Percentiles rank a stretch among this genome's conserved stretches.
Conservation (phyloP, 768 basidiomycete genomes). For the Pleurotus tuber-regium region DNA sequence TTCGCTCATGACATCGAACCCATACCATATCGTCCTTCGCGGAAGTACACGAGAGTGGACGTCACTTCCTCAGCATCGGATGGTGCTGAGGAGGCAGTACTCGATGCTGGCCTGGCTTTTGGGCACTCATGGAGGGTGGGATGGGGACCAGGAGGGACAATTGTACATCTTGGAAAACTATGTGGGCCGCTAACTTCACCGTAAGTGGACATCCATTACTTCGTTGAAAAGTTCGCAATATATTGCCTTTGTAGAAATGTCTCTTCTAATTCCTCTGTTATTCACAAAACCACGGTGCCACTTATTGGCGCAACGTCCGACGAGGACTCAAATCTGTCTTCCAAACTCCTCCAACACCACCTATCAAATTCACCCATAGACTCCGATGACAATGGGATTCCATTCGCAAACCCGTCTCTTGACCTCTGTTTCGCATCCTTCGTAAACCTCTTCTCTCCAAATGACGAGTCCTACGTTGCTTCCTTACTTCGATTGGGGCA, state of each 20-base stretch:
- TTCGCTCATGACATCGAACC: slow-evolving; percentile 75
- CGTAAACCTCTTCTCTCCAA: slow-evolving; percentile 62
- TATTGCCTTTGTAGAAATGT: background rate
- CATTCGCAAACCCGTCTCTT: slow-evolving; percentile 62
- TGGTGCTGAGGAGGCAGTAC: slow-evolving; percentile 60
- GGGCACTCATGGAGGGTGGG: slow-evolving; percentile 88
- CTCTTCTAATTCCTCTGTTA: slow-evolving; percentile 60
- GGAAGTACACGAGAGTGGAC: slow-evolving; percentile 78
- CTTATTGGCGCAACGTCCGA: slow-evolving; percentile 30
- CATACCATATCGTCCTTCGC: slow-evolving; percentile 65
- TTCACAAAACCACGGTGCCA: slow-evolving; percentile 50
- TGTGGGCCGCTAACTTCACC: slow-evolving; percentile 51
- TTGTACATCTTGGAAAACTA: slow-evolving; percentile 77
- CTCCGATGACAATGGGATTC: slow-evolving; percentile 66
- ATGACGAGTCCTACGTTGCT: slow-evolving; percentile 73
- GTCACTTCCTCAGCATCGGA: slow-evolving; percentile 61
- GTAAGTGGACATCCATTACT: slow-evolving; percentile 39
- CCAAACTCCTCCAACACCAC: slow-evolving; percentile 74
- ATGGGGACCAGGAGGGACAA: slow-evolving; percentile 80
- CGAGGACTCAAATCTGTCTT: slow-evolving; percentile 40
- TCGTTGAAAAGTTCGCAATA: slow-evolving; percentile 26
- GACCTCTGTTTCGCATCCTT: slow-evolving; percentile 79
- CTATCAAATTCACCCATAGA: slow-evolving; percentile 69
- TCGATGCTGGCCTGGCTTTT: slow-evolving; percentile 83
- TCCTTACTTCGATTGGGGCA: slow-evolving; percentile 84